Evolutionary conservation across 116 monocot genomes (phyloP), one percentile per base, ranked within the genome.

Genomic region (Zostera marina): DNA sequence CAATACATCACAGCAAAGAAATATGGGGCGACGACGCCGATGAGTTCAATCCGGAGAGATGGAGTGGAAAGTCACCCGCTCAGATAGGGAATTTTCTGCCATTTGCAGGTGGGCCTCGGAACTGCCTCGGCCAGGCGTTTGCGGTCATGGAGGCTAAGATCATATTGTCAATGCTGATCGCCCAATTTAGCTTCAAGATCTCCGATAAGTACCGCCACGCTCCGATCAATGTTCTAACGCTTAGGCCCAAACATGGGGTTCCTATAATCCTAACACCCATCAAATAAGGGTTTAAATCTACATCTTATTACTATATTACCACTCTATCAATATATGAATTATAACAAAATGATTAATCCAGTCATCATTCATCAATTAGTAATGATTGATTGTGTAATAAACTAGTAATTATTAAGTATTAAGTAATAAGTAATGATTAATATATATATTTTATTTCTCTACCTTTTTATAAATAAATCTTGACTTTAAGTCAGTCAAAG

Each of bases 61-160:
- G 90, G 63, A 65, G 73, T 3, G 62, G 72, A 2, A 70, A 65
- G 22, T 76, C 90, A 1, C 80, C 82, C 54, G 47, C 85, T 1
- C 67, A 75, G 38, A 72, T 70, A 24, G 73, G 89, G 21, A 62
- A 86, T 64, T 98, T 98, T 65, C 63, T 98, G 38, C 96, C 96
- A 3, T 98, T 98, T 41, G 85, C 90, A 0, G 64, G 83, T 7
- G 96, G 96, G 0, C 90, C 96, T 5, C 72, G 96, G 24, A 98
- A 98, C 65, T 98, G 96, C 49, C 78, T 98, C 7, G 96, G 96
- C 44, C 96, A 90, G 72, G 72, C 85, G n/a, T 98, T 80, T 47
- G 96, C 96, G 10, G 61, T 90, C 59, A 83, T 90, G 82, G 96
- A 98, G 41, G 85, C 96, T 39, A 98, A 98, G 85, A 73, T 98